Evolutionary conservation across 1,284 basidiomycete species (phyloP).

Genomic region (Erythrobasidium hasegawianum): DNA sequence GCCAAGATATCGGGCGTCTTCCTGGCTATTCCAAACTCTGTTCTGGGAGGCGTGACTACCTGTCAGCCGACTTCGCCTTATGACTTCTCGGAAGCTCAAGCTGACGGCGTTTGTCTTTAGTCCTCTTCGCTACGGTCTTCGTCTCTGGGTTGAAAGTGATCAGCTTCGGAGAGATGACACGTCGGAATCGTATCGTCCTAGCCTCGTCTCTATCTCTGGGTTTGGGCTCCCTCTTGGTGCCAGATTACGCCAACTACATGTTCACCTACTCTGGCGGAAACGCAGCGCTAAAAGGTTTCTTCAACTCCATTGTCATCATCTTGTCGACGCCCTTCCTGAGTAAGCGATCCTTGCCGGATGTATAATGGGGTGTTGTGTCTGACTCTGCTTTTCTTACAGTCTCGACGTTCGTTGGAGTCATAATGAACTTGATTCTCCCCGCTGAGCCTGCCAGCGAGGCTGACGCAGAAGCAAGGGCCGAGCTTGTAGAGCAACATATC

Average conservation of each 20-base stretch:
- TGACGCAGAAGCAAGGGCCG: not conserved
- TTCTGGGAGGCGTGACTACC: constrained; percentile 77
- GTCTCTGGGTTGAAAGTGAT: constrained; percentile 69
- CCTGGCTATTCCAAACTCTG: constrained; percentile 63
- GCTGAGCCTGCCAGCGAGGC: constrained; percentile 39
- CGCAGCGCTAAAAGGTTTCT: constrained; percentile 63
- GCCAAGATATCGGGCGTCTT: constrained; percentile 62
- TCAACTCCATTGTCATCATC: constrained; percentile 61
- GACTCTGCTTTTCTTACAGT: constrained; percentile 36
- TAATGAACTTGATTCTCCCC: constrained; percentile 65
- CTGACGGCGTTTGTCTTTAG: constrained; percentile 55
- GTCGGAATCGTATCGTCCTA: constrained; percentile 69
- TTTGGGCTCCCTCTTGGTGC: constrained; percentile 59
- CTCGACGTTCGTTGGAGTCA: constrained; percentile 62
- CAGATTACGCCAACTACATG: constrained; percentile 47
- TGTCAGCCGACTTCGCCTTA: constrained; percentile 47
- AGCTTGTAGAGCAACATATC: not conserved
- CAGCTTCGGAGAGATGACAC: constrained; percentile 61
- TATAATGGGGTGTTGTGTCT: not conserved
- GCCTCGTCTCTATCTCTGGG: constrained; percentile 63
- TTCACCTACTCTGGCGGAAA: constrained; percentile 53
- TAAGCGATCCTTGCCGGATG: not conserved
- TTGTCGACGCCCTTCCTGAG: constrained; percentile 49
- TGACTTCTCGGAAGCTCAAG: too few species aligned
- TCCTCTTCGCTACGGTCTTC: constrained; percentile 51